Evolutionary conservation across 2,329 filamentous ascomycete species (phyloP).

Genomic region (Colletotrichum cordylinicola): DNA sequence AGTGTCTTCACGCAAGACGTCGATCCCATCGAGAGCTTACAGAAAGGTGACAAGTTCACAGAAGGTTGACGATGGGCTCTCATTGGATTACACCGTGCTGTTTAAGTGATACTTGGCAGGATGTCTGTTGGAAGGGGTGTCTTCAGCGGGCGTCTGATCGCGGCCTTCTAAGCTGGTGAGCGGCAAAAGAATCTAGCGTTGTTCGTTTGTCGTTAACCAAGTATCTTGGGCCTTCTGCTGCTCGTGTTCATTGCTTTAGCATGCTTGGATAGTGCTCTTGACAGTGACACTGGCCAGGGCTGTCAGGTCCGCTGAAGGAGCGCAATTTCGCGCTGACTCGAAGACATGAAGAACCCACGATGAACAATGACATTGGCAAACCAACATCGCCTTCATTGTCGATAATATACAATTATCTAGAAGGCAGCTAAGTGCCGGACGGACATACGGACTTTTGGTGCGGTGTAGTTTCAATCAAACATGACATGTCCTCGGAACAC

Average conservation of each 20-base stretch:
- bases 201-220: background rate
- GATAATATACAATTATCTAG: background rate
- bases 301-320: background rate
- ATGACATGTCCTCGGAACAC: background rate
- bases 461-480: background rate
- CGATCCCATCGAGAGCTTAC: background rate
- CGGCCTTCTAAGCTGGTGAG: background rate
- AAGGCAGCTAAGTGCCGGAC: background rate
- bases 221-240: rapidly evolving
- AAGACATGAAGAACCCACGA: background rate
- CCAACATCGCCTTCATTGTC: background rate
- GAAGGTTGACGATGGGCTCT: background rate
- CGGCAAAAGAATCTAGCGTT: background rate
- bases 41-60: background rate
- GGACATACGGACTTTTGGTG: background rate
- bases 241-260: background rate
- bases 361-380: background rate
- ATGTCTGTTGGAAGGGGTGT: background rate
- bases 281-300: background rate
- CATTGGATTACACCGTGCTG: background rate
- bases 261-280: background rate
- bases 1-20: background rate
- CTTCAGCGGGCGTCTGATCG: background rate
- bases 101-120: background rate
- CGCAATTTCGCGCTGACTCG: background rate